Evolutionary conservation across 1,284 basidiomycete species (phyloP).

Genomic region (Puccinia polysora): DNA sequence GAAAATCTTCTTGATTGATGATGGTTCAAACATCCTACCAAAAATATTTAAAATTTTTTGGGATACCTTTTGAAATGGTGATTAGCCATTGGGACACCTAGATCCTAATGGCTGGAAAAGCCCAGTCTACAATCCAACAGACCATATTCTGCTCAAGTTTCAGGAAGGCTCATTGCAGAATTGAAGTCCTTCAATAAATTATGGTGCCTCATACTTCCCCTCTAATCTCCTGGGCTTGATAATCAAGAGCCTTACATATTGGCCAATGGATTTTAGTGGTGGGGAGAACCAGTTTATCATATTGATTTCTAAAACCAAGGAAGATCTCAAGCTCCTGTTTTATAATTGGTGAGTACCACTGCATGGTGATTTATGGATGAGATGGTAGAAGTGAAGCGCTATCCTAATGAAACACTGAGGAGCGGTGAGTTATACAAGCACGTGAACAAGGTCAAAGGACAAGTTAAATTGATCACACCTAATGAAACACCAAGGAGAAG

Average conservation of each 20-base stretch:
- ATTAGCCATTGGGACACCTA: constrained; percentile 45
- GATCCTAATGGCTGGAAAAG: constrained; percentile 44
- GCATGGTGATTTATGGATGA: too few relatives aligned
- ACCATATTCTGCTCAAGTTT: constrained; percentile 38
- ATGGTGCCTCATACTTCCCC: constrained; percentile 38
- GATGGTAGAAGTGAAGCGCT: too few relatives aligned
- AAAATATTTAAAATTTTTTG: constrained; percentile 44
- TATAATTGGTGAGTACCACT: constrained; percentile 35
- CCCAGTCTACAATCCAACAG: constrained; percentile 28
- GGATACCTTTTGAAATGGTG: constrained; percentile 29
- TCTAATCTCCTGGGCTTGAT: constrained; percentile 18
- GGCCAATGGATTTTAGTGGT: constrained; percentile 43
- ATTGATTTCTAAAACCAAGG: constrained; percentile 33
- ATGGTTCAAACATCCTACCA: constrained; percentile 44
- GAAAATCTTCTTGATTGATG: constrained; percentile 42
- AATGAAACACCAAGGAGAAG: too few relatives aligned
- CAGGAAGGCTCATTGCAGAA: constrained; percentile 37
- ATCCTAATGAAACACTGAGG: too few relatives aligned
- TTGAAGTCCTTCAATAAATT: constrained; percentile 29
- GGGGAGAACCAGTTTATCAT: constrained; percentile 43
- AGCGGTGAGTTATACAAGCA: too few relatives aligned
- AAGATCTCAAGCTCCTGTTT: constrained; percentile 39
- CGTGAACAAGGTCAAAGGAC: too few relatives aligned
- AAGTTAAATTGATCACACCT: too few relatives aligned
- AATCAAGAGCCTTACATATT: constrained; percentile 37